Conservation (phyloP, 257 asterid genomes). For the Lithospermum erythrorhizon region DNA sequence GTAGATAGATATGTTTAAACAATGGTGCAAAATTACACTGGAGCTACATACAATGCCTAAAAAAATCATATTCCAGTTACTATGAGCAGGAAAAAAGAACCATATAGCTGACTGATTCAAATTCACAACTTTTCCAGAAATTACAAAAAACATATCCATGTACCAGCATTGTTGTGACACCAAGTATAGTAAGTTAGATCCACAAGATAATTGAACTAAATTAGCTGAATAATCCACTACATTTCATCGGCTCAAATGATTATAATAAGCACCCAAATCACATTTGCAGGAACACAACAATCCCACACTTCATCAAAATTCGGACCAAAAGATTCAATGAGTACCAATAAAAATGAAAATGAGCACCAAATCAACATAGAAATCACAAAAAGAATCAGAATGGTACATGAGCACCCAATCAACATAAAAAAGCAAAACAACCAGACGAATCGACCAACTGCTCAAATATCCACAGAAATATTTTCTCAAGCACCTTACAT, state of each 20-base stretch:
- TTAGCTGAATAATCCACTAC: no score
- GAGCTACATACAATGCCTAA: background rate
- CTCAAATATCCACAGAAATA: no score
- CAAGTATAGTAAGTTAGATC: no score
- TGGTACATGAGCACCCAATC: background rate
- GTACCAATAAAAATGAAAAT: no score
- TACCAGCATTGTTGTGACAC: background rate
- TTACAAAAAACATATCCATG: background rate
- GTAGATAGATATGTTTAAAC: background rate
- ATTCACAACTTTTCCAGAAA: background rate
- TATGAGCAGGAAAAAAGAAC: background rate
- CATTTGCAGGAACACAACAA: background rate
- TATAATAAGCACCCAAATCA: background rate
- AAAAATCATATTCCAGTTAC: background rate
- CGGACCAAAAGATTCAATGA: background rate
- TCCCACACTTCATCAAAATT: no score
- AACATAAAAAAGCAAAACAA: background rate
- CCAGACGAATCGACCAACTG: background rate
- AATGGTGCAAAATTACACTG: background rate
- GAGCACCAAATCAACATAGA: background rate
- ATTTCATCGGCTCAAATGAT: background rate
- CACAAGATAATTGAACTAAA: no score
- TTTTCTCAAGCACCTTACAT: background rate
- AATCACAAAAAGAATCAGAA: no score
- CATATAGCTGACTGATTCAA: background rate